Base-by-base conservation (phyloP, 306 rosid species). In the Prunus davidiana region DNA sequence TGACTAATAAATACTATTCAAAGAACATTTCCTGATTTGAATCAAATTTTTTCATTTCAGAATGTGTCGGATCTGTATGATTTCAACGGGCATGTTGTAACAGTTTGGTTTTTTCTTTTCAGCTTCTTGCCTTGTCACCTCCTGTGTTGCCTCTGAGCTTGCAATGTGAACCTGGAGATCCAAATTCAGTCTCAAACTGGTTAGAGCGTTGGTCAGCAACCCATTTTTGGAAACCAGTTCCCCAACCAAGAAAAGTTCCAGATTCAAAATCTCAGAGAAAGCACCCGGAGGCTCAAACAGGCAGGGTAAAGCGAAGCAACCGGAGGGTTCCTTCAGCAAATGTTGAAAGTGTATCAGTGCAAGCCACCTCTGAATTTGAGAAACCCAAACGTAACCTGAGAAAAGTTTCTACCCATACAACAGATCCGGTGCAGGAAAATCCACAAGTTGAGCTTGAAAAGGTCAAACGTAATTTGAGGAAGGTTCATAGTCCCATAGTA, bases 361-460 rank as follows among this genome's bases (percentile, higher is more conserved):
- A 82, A 78, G 71, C 88, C 47, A 86, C 86, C 79, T 84, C 91
- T 75, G 99, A 96, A 82, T 15, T 84, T 74, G 99, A 93, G 87
- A 93, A 93, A 80, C 98, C 98, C 41, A 96, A 91, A 74, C 89
- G 96, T 12, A 86, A 68, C 68, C 4, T 58, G 25, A 82, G 93
- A 85, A 96, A 96, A 84, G 79, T 78, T 63, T 76, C 94, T 47
- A 84, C 80, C 83, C 96, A 93, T 62, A 78, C 96, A 15, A 73
- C 86, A 0, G 93, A 92, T 20, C 82, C 87, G 49, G 85, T 82
- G 78, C 88, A 74, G 83, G 98, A 96, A 84, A 91, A 91, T 80
- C 93, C 98, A 63, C 98, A 96, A 84, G 66, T 43, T 84, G 99
- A 96, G 79, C 94, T 96, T 64, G 99, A 93, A 85, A 96, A 96